These are phyloP conservation scores for Dactylonectria macrodidyma DNA, from an alignment of 2,329 filamentous ascomycete genomes.

Conservation along the genomic window DNA sequence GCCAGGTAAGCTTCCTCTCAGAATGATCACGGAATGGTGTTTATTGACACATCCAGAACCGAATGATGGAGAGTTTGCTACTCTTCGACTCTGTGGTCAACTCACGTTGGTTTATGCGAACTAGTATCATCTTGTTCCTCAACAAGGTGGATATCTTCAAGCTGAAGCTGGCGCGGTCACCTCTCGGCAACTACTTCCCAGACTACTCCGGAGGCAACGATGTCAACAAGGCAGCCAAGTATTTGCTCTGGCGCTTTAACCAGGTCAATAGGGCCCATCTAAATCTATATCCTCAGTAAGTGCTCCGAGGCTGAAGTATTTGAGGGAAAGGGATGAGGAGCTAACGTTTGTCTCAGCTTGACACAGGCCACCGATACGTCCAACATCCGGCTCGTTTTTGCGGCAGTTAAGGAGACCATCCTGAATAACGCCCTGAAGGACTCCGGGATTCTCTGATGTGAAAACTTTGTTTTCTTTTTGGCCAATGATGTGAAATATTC, in stretches of 20 bases:
- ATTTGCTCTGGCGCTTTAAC: conserved; percentile 97
- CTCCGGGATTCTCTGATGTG: conserved; percentile 87
- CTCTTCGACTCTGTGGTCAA: conserved; percentile 99
- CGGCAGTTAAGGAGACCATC: conserved; percentile 98
- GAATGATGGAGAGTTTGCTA: conserved; percentile 98
- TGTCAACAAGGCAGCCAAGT: conserved; percentile 98
- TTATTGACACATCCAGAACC: conserved; percentile 76
- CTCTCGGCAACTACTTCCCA: conserved; percentile 94
- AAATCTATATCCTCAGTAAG: conserved; percentile 97
- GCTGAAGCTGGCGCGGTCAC: conserved; percentile 90
- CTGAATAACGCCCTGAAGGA: conserved; percentile 98
- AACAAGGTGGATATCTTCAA: conserved; percentile 99
- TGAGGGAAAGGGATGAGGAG: not conserved
- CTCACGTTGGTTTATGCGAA: conserved; percentile 98
- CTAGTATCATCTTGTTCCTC: conserved; percentile 97
- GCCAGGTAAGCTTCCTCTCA: conserved; percentile 76
- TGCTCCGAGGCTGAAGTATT: not conserved
- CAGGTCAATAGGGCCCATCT: conserved; percentile 97
- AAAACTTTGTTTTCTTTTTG: conserved; percentile 35
- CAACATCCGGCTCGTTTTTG: conserved; percentile 97
- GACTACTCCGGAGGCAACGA: conserved; percentile 98
- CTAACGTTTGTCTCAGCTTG: conserved; percentile 70
- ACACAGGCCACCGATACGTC: conserved; percentile 99
- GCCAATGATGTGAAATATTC: conserved; percentile 42
- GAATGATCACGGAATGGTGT: not conserved